These are phyloP conservation scores for Telfairia occidentalis DNA, from an alignment of 331 rosid genomes.

Conservation along the genomic window DNA sequence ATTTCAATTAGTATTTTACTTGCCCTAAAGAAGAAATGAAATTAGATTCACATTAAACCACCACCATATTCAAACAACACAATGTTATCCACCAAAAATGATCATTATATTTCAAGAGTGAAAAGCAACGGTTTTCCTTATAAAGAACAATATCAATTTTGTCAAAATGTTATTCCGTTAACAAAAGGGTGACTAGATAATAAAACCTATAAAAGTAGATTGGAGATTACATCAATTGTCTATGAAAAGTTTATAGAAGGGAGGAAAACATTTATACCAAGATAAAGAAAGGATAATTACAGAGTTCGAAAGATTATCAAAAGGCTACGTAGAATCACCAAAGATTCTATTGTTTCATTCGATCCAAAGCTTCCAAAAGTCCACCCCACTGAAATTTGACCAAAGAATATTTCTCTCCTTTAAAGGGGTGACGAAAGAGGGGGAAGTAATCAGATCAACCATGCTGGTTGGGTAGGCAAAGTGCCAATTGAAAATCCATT, in stretches of 20 bases:
- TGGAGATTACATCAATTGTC: neutral
- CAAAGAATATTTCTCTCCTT: neutral
- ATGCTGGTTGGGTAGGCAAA: neutral
- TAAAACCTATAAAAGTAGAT: neutral
- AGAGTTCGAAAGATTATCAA: neutral
- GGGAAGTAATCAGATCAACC: neutral
- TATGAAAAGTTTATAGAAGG: too few species aligned
- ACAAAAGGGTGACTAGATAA: neutral
- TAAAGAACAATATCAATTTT: neutral
- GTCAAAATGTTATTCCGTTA: neutral
- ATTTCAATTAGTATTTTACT: slow-evolving; percentile 62
- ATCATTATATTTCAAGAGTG: neutral
- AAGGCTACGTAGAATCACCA: neutral
- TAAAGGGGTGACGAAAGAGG: neutral
- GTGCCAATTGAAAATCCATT: neutral
- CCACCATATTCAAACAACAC: neutral
- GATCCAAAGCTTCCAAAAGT: neutral
- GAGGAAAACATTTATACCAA: neutral
- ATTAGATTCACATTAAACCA: slow-evolving; percentile 17
- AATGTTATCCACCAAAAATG: neutral
- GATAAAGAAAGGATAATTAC: neutral
- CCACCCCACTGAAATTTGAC: neutral
- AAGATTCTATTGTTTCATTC: neutral
- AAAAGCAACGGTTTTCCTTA: neutral
- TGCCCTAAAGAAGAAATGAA: slow-evolving; percentile 44